phyloP scores from a whole-genome alignment of 768 basidiomycete species.

The Boletellus ananiceps region DNA sequence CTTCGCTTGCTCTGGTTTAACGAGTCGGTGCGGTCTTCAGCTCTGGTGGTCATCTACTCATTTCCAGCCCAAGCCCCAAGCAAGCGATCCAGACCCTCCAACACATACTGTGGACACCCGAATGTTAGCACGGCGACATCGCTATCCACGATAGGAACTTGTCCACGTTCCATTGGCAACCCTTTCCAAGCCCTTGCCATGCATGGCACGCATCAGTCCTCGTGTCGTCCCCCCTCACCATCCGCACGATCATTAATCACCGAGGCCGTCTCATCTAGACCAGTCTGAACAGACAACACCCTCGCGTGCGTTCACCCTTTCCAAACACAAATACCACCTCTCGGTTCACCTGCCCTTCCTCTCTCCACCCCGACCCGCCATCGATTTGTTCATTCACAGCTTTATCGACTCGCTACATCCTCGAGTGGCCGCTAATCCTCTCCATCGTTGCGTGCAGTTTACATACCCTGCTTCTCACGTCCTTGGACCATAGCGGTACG shows the following conservation, averaged over 20 bases:
- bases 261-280: not conserved
- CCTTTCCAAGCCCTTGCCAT: not conserved
- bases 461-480: not conserved
- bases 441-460: not conserved
- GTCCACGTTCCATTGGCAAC: not conserved
- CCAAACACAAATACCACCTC: slow-evolving; percentile 5
- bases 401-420: not conserved
- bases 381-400: not conserved
- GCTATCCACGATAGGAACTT: not conserved
- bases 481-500: not conserved
- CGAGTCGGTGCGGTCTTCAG: not conserved
- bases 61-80: not conserved
- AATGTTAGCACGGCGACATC: no score
- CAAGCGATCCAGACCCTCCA: not conserved
- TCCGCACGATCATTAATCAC: slow-evolving; percentile 4
- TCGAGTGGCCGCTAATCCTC: not conserved
- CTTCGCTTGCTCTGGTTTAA: no score
- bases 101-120: not conserved
- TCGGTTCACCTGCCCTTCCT: not conserved
- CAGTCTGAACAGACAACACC: slow-evolving; percentile 4
- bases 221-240: slow-evolving; percentile 2
- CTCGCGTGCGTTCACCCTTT: not conserved
- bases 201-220: slow-evolving; percentile 1
- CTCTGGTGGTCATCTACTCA: not conserved
- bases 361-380: not conserved